Base-by-base conservation (phyloP, 2,329 filamentous ascomycete genomes). In the Anthostomella pinea region DNA sequence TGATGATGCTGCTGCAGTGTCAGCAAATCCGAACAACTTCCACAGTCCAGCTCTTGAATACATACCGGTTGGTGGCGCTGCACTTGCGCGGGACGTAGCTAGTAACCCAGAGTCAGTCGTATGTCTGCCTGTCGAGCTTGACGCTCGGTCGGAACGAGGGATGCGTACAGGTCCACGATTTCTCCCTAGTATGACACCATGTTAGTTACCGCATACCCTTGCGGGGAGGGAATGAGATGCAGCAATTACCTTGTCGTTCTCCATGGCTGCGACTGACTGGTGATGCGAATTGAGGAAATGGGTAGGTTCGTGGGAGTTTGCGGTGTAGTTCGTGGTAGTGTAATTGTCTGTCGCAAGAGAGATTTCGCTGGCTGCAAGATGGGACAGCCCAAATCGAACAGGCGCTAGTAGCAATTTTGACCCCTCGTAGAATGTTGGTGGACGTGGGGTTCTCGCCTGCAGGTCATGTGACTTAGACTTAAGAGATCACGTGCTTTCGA, bases 21-120 rank as follows among this genome's bases (percentile, higher is more conserved):
- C 29, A 19, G 15, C 11, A 29, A 19, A 19, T 19, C 9, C 9
- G 11, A 19, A 11, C 6, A 19, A 19, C 33, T 21, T 26, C 17
- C 11, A 4, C 22, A 31, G 21, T 6, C 18, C n/a, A n/a, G n/a
- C n/a, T n/a, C n/a, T n/a, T n/a, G n/a, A n/a, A n/a, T n/a, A n/a
- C 26, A 29, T 29, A 29, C 26, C 91, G 88, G 87, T 95, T 94
- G 71, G 91, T 95, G 62, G 90, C 90, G 72, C 81, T 88, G 87
- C 91, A 97, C 80, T 96, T 97, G 80, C 91, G 88, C 69, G 89
- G 89, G 79, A 95, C 87, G 83, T 95, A 95, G 70, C 88, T 94
- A 66, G 50, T 52, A 28, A 35, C 21, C n/a, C n/a, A n/a, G n/a
- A n/a, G n/a, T n/a, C n/a, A n/a, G n/a, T n/a, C n/a, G n/a, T n/a